These are phyloP conservation scores for Arabis alpina DNA, from an alignment of 345 rosid species.

Conservation along the genomic window DNA sequence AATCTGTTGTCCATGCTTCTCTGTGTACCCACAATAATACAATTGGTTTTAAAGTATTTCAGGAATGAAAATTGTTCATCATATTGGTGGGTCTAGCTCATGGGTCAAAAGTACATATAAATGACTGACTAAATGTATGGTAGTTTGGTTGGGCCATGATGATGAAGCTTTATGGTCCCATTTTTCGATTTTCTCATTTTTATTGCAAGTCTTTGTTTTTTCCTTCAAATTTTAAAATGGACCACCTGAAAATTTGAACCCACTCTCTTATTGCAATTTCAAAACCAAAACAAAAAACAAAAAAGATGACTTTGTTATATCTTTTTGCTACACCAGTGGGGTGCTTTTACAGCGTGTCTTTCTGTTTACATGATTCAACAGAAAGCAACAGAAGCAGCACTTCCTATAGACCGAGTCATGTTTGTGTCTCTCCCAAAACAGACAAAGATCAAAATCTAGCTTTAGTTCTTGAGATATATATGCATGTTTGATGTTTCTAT, in stretches of 20 bases:
- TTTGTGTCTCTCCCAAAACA: conserved; percentile 22
- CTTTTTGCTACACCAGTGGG: conserved; percentile 26
- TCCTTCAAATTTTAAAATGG: conserved; percentile 2
- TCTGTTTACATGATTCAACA: conserved; percentile 20
- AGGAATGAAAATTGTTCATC: background rate
- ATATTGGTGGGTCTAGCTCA: background rate
- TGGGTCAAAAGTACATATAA: conserved; percentile 12
- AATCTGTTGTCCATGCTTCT: conserved; percentile 10
- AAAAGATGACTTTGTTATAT: conserved; percentile 32
- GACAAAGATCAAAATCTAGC: conserved; percentile 17
- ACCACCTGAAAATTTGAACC: conserved; percentile 29
- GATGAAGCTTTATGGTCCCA: conserved; percentile 38
- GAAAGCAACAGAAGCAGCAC: conserved; percentile 31
- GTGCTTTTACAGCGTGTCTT: conserved; percentile 40
- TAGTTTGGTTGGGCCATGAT: conserved; percentile 33
- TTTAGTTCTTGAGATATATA: background rate
- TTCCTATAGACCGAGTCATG: conserved; percentile 24
- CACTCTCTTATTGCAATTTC: background rate
- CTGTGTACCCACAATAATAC: background rate
- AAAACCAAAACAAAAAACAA: conserved; percentile 4
- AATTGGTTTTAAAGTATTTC: conserved; percentile 3
- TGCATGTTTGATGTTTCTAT: background rate
- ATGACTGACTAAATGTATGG: conserved; percentile 21
- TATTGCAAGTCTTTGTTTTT: conserved; percentile 12
- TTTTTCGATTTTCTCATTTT: conserved; percentile 1